A percentile compares a stretch with the other conserved stretches of the same genome.
phyloP scores from a whole-genome alignment of 441 rosid genomes.

The Corymbia calophylla region DNA sequence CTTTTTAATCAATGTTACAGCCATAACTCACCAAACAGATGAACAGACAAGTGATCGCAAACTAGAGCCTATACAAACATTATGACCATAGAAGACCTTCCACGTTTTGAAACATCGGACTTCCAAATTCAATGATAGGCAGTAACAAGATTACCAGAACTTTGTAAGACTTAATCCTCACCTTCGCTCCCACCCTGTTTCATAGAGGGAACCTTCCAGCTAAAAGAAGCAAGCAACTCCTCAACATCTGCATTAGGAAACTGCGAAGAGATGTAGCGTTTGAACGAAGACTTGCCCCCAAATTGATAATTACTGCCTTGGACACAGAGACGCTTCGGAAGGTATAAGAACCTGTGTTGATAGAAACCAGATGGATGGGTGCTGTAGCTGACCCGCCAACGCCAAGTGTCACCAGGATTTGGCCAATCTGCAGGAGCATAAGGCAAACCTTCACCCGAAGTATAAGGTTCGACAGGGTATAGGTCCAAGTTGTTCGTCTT shows the following conservation, averaged over 20 bases:
- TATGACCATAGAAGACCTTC: background rate
- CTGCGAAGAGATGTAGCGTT: background rate
- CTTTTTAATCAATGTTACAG: background rate
- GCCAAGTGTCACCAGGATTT: background rate
- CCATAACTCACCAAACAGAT: background rate
- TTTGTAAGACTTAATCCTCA: background rate
- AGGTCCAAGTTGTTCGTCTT: background rate
- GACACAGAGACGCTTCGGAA: background rate
- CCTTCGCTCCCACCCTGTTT: background rate
- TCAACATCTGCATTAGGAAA: background rate
- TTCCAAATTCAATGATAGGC: background rate
- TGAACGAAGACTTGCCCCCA: background rate
- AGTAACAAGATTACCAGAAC: background rate
- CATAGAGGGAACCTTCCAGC: too few relatives aligned
- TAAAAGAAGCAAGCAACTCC: background rate
- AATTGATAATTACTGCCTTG: background rate
- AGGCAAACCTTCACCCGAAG: background rate
- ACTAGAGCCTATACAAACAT: background rate
- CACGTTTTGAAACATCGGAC: background rate
- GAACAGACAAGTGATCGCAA: background rate
- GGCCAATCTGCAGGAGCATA: background rate
- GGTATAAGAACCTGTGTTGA: background rate
- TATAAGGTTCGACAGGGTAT: background rate
- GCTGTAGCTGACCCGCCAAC: background rate
- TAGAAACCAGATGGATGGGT: background rate